Evolutionary conservation across 129 eudicot species (phyloP), one percentile per base, ranked within the genome.

Genomic region (Ambrosia trifida): DNA sequence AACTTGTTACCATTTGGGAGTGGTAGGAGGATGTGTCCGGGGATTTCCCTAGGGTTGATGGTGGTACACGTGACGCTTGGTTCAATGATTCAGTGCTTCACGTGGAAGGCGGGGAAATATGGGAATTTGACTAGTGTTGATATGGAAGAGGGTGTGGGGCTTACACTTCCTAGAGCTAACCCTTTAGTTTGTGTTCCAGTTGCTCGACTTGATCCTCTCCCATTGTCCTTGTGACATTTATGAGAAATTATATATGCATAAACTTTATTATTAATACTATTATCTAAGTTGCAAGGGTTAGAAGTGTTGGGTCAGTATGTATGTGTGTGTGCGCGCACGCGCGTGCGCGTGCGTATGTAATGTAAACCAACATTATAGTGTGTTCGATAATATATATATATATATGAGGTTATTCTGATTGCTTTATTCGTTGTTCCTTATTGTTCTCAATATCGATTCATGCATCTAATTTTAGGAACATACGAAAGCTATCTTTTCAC

Each of bases 21-120:
- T 50, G 56, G 56, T 24, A 50, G 56, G 24, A 50, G 56, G 56
- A 50, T 50, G 56, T 50, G 56, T 50, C 53, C 53, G 1, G 53
- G 53, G 53, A 12, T 14, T 47, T 12, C 53, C 1, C 53, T 47
- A 4, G 53, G 24, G 20, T 50, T 50, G 56, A 50, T 50, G 20
- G 2, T 50, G 16, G 24, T 50, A 5, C 24, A 50, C 3, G n/a
- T 16, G 20, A 49, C 20, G 9, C 56, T 49, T 49, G 56, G 56
- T 49, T 49, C 56, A 4, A 50, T 50, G 56, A 50, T 50, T 4
- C 56, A 50, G 3, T 50, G 56, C 7, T 50, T 50, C 24, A 50
- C 56, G 3, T 50, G 56, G 56, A 50, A 50, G 56, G 56, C 56
- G 7, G 56, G 56, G 24, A 50, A 50, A 5, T 50, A n/a, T 16